Conservation (phyloP, 768 basidiomycete species). For the Sutorius australiensis region DNA sequence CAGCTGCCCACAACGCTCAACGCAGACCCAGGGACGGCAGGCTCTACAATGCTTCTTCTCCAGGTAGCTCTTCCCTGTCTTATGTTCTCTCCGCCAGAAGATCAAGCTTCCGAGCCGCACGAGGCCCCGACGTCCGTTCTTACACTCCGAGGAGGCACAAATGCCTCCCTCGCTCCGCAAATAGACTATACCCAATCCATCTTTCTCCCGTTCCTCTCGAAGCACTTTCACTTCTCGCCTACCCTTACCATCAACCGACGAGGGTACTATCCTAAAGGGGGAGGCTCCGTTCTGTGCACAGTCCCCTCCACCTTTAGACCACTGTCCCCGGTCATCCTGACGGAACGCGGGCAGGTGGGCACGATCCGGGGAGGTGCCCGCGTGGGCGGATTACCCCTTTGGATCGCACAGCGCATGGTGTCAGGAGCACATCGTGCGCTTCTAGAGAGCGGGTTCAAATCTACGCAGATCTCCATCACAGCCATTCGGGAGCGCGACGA, state of each 20-base stretch:
- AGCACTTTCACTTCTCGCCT: conserved; percentile 47
- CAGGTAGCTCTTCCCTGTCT: conserved; percentile 71
- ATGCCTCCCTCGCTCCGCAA: conserved; percentile 67
- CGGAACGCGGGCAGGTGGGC: conserved; percentile 53
- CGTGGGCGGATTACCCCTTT: conserved; percentile 58
- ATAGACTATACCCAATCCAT: conserved; percentile 67
- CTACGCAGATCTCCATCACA: conserved; percentile 31
- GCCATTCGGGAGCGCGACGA: conserved; percentile 45
- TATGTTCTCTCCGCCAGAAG: conserved; percentile 42
- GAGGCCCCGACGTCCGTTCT: conserved; percentile 40
- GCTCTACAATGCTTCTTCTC: conserved; percentile 65
- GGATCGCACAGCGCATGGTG: conserved; percentile 54
- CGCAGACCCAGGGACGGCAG: conserved; percentile 57
- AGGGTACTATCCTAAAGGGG: conserved; percentile 74
- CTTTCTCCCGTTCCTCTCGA: conserved; percentile 63
- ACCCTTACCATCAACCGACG: conserved; percentile 49
- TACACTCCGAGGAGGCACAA: conserved; percentile 66
- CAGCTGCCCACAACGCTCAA: conserved; percentile 39
- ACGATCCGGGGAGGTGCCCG: conserved; percentile 58
- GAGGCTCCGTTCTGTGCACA: conserved; percentile 53
- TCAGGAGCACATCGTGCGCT: conserved; percentile 49
- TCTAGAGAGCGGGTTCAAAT: conserved; percentile 31
- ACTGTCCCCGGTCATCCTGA: conserved; percentile 44
- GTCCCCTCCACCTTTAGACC: conserved; percentile 37
- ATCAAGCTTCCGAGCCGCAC: neutral